phyloP scores from a whole-genome alignment of 129 eudicot genomes.

The Tagetes erecta region DNA sequence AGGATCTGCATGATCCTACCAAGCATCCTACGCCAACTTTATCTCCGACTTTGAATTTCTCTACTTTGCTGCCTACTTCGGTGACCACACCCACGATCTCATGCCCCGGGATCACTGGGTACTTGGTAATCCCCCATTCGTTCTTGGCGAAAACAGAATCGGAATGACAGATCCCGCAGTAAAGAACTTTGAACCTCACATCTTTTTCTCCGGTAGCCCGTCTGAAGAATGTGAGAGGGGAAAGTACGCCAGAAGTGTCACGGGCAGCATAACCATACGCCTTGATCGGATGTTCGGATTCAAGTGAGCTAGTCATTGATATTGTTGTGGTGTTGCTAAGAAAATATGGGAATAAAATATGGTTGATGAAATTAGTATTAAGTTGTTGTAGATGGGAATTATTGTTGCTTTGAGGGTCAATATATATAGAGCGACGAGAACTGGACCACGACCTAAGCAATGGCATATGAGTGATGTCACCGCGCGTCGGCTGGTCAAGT shows the following conservation, averaged over 20 bases:
- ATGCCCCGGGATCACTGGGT: slow-evolving; percentile 64
- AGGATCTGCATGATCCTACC: slow-evolving; percentile 53
- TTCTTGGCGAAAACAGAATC: slow-evolving; percentile 54
- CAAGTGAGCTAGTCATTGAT: neutral
- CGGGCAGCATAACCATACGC: slow-evolving; percentile 9
- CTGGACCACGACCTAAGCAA: neutral
- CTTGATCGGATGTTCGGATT: neutral
- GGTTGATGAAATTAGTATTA: neutral
- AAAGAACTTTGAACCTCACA: slow-evolving; percentile 55
- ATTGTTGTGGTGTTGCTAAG: neutral
- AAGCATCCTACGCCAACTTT: slow-evolving; percentile 63
- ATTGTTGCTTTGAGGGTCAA: too few species aligned
- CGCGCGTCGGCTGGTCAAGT: neutral
- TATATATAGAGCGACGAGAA: too few species aligned
- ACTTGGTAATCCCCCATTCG: slow-evolving; percentile 54
- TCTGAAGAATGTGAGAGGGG: neutral
- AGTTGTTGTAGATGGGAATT: too few species aligned
- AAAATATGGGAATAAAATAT: neutral
- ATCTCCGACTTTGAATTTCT: slow-evolving; percentile 56
- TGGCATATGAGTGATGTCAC: neutral
- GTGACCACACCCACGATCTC: slow-evolving; percentile 59
- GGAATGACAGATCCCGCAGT: slow-evolving; percentile 68
- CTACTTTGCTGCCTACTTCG: slow-evolving; percentile 51
- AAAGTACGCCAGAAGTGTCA: neutral
- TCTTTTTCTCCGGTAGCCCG: slow-evolving; percentile 62